Evolutionary conservation across 148 eudicot genomes (phyloP), one percentile per base, ranked within the genome.

Genomic region (Limonium bicolor): DNA sequence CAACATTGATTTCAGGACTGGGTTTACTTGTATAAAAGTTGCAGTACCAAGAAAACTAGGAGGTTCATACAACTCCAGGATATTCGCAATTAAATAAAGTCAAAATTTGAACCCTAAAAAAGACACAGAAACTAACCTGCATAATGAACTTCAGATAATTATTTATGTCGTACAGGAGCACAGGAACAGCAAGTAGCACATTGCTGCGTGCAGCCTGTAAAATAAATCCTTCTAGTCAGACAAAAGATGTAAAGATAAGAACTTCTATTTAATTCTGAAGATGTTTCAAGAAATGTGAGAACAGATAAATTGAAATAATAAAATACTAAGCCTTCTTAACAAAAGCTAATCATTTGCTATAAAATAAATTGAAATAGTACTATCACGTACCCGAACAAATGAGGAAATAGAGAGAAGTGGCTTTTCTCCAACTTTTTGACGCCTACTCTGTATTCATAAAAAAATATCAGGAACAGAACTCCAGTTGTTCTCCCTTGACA

Each of bases 181-280:
- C 82, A 44, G 86, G 86, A 61, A 82, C 77, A 24, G 94, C 94
- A 44, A 82, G 80, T 51, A 86, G 96, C 30, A 56, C 70, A 64
- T 86, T 86, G 68, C 52, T 79, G 59, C 96, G 96, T 53, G 96
- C 96, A 59, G 96, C 96, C 96, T 86, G 77, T 81, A 14, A 55
- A 56, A 48, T 25, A n/a, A 59, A 5, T 22, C n/a, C n/a, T n/a
- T n/a, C n/a, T n/a, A n/a, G n/a, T n/a, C n/a, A n/a, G n/a, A n/a
- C n/a, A n/a, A n/a, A n/a, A n/a, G n/a, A n/a, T n/a, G n/a, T n/a
- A n/a, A n/a, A n/a, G n/a, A n/a, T n/a, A n/a, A n/a, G n/a, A n/a
- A n/a, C n/a, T n/a, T n/a, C n/a, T n/a, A n/a, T n/a, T n/a, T n/a
- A n/a, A n/a, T n/a, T n/a, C n/a, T n/a, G n/a, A n/a, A n/a, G n/a